Percentiles rank a stretch among this genome's conserved stretches.
phyloP scores from a whole-genome alignment of 2,329 filamentous ascomycete species.

The Orbilia ellipsospora region DNA sequence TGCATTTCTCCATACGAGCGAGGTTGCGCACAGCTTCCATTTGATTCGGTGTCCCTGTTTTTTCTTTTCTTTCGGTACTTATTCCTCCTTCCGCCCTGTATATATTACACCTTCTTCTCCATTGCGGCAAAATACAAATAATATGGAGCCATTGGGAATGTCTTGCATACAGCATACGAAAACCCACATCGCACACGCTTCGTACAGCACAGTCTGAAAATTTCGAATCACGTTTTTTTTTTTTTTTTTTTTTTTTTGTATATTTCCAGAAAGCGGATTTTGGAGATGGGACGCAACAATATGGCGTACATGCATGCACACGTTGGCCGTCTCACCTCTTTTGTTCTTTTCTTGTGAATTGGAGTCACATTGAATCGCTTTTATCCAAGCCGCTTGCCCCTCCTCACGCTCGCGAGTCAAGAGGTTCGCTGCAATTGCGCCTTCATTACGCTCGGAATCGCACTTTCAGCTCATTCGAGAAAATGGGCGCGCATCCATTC shows the following conservation, averaged over 20 bases:
- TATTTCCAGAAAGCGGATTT: no score
- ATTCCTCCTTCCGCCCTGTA: slow-evolving; percentile 40
- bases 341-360: neutral
- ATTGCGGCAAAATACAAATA: slow-evolving; percentile 42
- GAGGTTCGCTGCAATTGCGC: slow-evolving; percentile 31
- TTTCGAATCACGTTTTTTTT: slow-evolving; percentile 2
- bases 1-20: slow-evolving; percentile 54
- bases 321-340: no score
- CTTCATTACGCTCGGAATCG: slow-evolving; percentile 42
- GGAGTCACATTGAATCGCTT: slow-evolving; percentile 37
- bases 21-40: slow-evolving; percentile 18
- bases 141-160: slow-evolving; percentile 13
- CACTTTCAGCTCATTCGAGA: slow-evolving; percentile 8
- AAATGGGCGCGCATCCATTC: neutral
- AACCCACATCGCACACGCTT: neutral
- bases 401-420: neutral
- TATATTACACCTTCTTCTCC: slow-evolving; percentile 28
- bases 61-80: slow-evolving; percentile 29
- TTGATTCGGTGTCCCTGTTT: neutral
- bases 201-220: neutral
- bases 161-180: slow-evolving; percentile 29
- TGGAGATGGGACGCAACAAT: neutral
- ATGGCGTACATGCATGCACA: neutral
- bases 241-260: no score
- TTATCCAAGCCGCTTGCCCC: slow-evolving; percentile 39